Base-by-base conservation (phyloP, 2,329 filamentous ascomycete species). In the Tolypocladium sp. region DNA sequence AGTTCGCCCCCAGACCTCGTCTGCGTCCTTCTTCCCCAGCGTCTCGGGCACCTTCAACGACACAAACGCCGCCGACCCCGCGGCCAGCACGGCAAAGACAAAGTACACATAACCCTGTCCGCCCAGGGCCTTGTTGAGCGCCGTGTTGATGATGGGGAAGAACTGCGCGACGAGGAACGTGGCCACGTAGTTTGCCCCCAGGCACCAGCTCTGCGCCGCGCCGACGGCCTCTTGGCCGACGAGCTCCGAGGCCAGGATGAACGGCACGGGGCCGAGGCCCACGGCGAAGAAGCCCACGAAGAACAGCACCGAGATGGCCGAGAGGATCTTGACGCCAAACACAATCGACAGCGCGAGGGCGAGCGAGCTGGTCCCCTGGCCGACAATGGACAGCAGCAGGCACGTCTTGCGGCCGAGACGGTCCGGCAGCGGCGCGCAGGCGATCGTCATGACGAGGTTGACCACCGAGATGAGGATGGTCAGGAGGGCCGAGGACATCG, bases 141-240 rank as follows among this genome's bases (percentile, higher is more conserved):
- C 83, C 51, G 85, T 83, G 69, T 96, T 95, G 61, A 96, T 73
- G 25, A 97, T 82, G 0, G 94, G 93, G 78, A 99, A 97, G 75
- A 96, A 96, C 67, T 97, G 92, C 0, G 93, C 92, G 2, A 99
- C 92, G 27, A 96, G 66, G 69, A 97, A 97, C 0, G 93, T 97
- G 0, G 92, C 89, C 33, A 91, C 80, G 80, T 95, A 97, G 72
- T 94, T 97, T 17, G 90, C 88, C 1, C 86, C 91, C 30, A 97
- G 75, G 0, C 88, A 90, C 83, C 92, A 95, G 60, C 89, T 92
- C 72, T 99, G 94, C 0, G 91, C 89, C 0, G 93, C 91, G 1
- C 93, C 92, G 0, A 97, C 92, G 0, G 93, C 94, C 70, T 96
- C 91, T 15, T 91, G 87, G 0, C 87, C 89, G 1, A 97, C 94